Conservation (phyloP, 75 land plant genomes). For the Selaginella moellendorffii region DNA sequence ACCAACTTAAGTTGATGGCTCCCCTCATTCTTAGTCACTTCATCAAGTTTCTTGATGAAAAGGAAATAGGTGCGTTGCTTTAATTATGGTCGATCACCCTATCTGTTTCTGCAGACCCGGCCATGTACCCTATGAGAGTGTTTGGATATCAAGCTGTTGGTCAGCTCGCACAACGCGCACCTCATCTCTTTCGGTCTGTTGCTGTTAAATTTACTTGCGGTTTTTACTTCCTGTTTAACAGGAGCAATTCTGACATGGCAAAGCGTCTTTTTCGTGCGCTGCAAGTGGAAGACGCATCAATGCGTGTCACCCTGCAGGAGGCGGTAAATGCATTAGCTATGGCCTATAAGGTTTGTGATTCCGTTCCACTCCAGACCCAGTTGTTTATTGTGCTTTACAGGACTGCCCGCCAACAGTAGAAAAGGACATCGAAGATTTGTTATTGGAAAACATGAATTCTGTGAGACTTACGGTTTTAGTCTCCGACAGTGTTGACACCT, state of each 20-base stretch:
- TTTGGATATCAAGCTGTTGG: slow-evolving; percentile 94
- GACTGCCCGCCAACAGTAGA: slow-evolving; percentile 15
- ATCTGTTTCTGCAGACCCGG: slow-evolving; percentile 33
- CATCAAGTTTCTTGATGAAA: slow-evolving; percentile 54
- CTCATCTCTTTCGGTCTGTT: slow-evolving; percentile 64
- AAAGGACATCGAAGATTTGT: slow-evolving; percentile 47
- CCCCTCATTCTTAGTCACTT: slow-evolving; percentile 74
- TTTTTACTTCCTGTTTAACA: slow-evolving; percentile 21
- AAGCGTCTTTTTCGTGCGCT: slow-evolving; percentile 73
- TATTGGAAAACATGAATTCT: slow-evolving; percentile 44
- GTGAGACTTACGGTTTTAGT: slow-evolving; percentile 23
- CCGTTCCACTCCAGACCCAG: not conserved
- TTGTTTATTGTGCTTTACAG: slow-evolving; percentile 5
- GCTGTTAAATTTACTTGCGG: not conserved
- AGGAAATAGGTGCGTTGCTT: slow-evolving; percentile 25
- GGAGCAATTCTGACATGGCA: slow-evolving; percentile 63
- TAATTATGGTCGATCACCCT: too few relatives aligned
- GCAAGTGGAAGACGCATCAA: slow-evolving; percentile 47
- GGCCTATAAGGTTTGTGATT: slow-evolving; percentile 75
- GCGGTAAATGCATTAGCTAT: slow-evolving; percentile 58
- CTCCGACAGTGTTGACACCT: too few relatives aligned
- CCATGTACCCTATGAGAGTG: slow-evolving; percentile 39
- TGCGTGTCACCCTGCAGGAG: slow-evolving; percentile 66
- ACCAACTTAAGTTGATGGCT: slow-evolving; percentile 85
- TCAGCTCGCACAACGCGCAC: slow-evolving; percentile 76